Evolutionary conservation across 306 rosid species (phyloP).

Genomic region (Mimosa pudica): DNA sequence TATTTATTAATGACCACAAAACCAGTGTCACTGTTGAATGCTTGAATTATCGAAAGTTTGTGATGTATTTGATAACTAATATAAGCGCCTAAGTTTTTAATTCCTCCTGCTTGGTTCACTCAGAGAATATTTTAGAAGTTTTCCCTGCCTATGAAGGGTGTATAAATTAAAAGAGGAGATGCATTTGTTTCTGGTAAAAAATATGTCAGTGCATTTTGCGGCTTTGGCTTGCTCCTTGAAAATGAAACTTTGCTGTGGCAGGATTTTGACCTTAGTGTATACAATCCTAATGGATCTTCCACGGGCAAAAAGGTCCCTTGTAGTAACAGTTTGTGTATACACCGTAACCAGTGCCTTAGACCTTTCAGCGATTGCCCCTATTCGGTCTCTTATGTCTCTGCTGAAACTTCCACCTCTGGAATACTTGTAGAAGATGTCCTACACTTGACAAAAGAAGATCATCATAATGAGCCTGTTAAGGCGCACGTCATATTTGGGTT

Average conservation of each 20-base stretch:
- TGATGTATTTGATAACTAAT: background rate
- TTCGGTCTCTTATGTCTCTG: slow-evolving; percentile 85
- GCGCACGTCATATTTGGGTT: slow-evolving; percentile 88
- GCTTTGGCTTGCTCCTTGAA: slow-evolving; percentile 23
- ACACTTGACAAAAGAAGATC: slow-evolving; percentile 66
- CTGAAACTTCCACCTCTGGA: slow-evolving; percentile 86
- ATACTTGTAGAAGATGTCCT: slow-evolving; percentile 83
- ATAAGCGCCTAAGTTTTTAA: background rate
- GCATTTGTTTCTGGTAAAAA: background rate
- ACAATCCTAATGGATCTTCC: slow-evolving; percentile 77
- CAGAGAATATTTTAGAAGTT: background rate
- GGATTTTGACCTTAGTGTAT: slow-evolving; percentile 78
- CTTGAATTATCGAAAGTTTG: background rate
- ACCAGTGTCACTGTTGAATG: background rate
- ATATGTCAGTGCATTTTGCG: slow-evolving; percentile 2
- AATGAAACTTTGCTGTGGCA: slow-evolving; percentile 33
- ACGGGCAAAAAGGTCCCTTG: slow-evolving; percentile 82
- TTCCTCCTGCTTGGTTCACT: background rate
- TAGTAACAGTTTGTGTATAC: slow-evolving; percentile 64
- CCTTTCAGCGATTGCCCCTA: slow-evolving; percentile 75
- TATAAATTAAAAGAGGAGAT: background rate
- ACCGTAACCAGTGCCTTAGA: slow-evolving; percentile 62
- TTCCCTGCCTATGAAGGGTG: background rate
- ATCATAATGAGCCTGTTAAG: slow-evolving; percentile 56
- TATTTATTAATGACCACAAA: background rate